These are phyloP conservation scores for Cercospora sp. DNA, from an alignment of 2,329 filamentous ascomycete genomes.

Conservation along the genomic window DNA sequence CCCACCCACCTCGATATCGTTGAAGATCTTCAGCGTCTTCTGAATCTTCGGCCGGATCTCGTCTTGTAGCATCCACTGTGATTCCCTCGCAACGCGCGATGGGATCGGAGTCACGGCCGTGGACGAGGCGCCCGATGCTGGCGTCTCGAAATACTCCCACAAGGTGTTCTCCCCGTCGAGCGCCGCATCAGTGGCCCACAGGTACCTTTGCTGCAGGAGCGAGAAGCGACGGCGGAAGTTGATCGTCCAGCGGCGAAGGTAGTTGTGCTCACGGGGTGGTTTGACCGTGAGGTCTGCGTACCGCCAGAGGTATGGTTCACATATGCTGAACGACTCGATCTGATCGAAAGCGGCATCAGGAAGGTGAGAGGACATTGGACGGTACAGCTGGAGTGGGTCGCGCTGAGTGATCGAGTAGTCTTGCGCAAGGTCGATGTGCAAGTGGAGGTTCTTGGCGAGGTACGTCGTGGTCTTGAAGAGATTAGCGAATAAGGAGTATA, in stretches of 20 bases:
- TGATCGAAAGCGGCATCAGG: neutral
- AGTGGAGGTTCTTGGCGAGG: neutral
- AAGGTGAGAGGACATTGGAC: neutral
- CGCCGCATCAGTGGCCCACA: neutral
- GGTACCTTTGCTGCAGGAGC: neutral
- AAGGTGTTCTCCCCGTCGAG: neutral
- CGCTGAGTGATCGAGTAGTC: conserved; percentile 1
- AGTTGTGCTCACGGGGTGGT: neutral
- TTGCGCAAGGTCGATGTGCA: neutral
- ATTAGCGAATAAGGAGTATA: neutral
- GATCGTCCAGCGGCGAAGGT: conserved; percentile 9
- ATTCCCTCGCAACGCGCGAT: neutral
- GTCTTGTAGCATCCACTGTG: conserved; percentile 1
- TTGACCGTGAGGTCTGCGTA: neutral
- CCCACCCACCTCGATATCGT: neutral
- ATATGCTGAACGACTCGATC: neutral
- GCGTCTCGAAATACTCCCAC: neutral
- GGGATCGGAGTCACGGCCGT: neutral
- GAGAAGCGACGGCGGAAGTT: neutral
- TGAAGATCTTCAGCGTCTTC: conserved; percentile 4
- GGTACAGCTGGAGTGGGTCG: neutral
- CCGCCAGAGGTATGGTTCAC: conserved; percentile 6
- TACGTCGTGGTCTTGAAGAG: neutral
- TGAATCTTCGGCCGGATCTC: neutral
- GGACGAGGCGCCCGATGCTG: neutral